A percentile compares a stretch with the other conserved stretches of the same genome.
Conservation (phyloP, 495 filamentous ascomycete species). For the Penicillium arizonense region DNA sequence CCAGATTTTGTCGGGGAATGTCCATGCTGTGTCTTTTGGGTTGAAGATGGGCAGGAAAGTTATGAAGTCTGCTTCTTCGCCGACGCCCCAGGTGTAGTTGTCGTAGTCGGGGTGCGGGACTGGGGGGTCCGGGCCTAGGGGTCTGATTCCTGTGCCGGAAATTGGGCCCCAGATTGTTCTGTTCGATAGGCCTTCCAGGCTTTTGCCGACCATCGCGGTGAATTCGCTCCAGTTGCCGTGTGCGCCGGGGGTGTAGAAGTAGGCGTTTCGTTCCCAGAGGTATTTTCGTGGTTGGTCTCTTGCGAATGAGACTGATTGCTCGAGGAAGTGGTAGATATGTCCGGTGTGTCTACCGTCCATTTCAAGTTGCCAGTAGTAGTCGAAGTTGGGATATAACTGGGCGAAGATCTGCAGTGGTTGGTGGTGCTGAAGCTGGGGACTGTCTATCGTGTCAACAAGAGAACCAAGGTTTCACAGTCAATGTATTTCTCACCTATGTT, state of each 20-base stretch:
- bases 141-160: slow-evolving; percentile 40
- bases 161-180: slow-evolving; percentile 59
- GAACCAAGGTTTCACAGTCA: background rate
- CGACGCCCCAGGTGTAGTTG: slow-evolving; percentile 68
- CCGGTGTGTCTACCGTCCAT: slow-evolving; percentile 70
- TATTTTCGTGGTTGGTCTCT: slow-evolving; percentile 62
- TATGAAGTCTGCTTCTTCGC: slow-evolving; percentile 74
- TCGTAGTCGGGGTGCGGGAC: slow-evolving; percentile 53
- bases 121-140: slow-evolving; percentile 60
- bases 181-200: slow-evolving; percentile 31
- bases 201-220: slow-evolving; percentile 46
- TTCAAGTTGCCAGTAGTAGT: slow-evolving; percentile 77
- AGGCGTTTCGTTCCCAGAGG: slow-evolving; percentile 72
- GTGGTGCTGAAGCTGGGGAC: slow-evolving; percentile 26
- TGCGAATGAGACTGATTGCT: slow-evolving; percentile 57
- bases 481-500: slow-evolving; percentile 18
- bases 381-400: slow-evolving; percentile 66
- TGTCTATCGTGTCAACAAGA: slow-evolving; percentile 2
- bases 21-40: slow-evolving; percentile 61
- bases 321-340: slow-evolving; percentile 68
- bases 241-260: slow-evolving; percentile 64
- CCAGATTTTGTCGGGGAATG: slow-evolving; percentile 50
- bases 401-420: slow-evolving; percentile 53
- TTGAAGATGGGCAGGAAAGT: slow-evolving; percentile 70
- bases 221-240: slow-evolving; percentile 62